Conservation (phyloP, 2,329 filamentous ascomycete genomes). For the Dactylella cylindrospora region DNA sequence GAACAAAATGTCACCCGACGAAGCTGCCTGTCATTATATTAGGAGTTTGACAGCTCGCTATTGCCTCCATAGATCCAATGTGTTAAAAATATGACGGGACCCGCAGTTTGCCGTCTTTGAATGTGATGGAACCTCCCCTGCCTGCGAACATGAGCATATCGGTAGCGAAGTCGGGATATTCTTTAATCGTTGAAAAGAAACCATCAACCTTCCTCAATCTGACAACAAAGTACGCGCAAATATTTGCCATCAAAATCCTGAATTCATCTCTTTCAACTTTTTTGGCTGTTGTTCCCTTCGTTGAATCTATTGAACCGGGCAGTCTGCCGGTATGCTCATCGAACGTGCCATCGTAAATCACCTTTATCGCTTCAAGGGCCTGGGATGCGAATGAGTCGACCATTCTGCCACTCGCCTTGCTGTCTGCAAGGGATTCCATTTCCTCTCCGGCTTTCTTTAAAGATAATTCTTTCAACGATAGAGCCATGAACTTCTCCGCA, state of each 20-base stretch:
- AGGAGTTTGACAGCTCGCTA: no score
- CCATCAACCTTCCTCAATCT: neutral
- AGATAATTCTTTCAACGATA: neutral
- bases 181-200: neutral
- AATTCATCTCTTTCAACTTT: neutral
- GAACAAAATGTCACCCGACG: no score
- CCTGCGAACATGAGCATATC: no score
- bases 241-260: neutral
- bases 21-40: no score
- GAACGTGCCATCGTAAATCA: neutral
- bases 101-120: no score
- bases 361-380: neutral
- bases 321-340: neutral
- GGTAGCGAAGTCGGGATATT: neutral
- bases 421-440: neutral
- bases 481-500: neutral
- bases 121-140: no score
- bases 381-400: neutral
- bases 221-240: neutral
- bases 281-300: neutral
- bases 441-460: neutral
- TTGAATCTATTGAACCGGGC: no score
- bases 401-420: neutral
- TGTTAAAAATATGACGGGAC: no score
- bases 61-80: no score